These are phyloP conservation scores for Coemansia guatemalensis DNA, from an alignment of 192 early-diverging fungal genomes.

Conservation along the genomic window DNA sequence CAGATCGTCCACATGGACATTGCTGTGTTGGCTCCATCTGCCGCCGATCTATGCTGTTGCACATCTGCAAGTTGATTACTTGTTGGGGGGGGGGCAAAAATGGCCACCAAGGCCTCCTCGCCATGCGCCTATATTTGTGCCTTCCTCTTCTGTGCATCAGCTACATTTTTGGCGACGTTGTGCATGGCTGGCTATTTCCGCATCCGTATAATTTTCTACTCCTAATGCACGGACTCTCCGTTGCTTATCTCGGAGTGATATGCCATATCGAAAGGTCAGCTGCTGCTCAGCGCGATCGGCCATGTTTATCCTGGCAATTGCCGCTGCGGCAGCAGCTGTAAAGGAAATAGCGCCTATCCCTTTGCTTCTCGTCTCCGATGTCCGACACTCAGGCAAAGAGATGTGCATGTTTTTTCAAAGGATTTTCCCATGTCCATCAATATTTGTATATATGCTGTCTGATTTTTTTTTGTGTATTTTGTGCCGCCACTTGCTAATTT, in stretches of 20 bases:
- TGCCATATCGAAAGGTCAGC: not conserved
- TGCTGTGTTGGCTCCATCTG: not conserved
- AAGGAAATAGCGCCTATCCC: not conserved
- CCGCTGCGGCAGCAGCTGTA: not conserved
- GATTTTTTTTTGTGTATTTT: not conserved
- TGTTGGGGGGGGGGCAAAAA: not conserved
- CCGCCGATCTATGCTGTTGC: not conserved
- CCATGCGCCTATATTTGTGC: not conserved
- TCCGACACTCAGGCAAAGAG: not conserved
- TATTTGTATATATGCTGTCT: not conserved
- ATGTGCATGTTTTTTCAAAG: not conserved
- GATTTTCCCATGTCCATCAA: not conserved
- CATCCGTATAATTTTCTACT: not conserved
- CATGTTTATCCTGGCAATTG: not conserved
- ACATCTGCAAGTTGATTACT: not conserved
- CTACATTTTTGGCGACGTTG: not conserved
- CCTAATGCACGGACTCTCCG: not conserved
- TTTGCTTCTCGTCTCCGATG: not conserved
- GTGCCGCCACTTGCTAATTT: conserved; percentile 7
- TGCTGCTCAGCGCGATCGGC: not conserved
- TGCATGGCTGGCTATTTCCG: not conserved
- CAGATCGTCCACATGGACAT: not conserved
- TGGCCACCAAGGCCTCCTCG: not conserved
- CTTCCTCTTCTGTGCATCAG: not conserved
- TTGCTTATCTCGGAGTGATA: not conserved